Evolutionary conservation across 2,329 filamentous ascomycete species (phyloP).

Genomic region (Cladophialophora bantiana): DNA sequence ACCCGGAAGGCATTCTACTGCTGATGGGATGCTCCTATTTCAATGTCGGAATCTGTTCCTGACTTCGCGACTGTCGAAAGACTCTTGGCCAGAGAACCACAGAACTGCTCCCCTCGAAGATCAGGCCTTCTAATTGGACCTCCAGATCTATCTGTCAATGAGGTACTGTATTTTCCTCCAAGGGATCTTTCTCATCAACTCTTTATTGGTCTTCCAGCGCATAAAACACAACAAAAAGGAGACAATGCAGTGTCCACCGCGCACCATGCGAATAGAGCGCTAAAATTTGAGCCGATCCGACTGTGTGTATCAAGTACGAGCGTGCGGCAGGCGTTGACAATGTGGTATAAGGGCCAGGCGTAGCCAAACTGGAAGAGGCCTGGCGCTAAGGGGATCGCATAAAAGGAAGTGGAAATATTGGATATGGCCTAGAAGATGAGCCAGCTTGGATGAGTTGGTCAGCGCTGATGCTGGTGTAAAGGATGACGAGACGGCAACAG

Average conservation of each 20-base stretch:
- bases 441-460: constrained; percentile 50
- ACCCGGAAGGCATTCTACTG: no score
- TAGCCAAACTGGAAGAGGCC: constrained; percentile 69
- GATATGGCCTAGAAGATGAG: constrained; percentile 73
- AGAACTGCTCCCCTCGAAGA: neutral
- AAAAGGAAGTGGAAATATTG: constrained; percentile 68
- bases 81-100: neutral
- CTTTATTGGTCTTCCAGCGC: constrained; percentile 51
- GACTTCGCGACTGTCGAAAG: neutral
- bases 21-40: no score
- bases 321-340: constrained; percentile 66
- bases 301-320: constrained; percentile 68
- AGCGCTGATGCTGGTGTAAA: neutral
- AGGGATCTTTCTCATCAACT: constrained; percentile 28
- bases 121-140: neutral
- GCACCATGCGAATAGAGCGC: constrained; percentile 65
- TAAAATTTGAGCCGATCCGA: constrained; percentile 66
- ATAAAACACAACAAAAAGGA: constrained; percentile 57
- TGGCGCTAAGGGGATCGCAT: constrained; percentile 65
- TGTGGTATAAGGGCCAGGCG: constrained; percentile 68
- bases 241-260: constrained; percentile 62
- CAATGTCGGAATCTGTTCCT: no score
- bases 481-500: neutral
- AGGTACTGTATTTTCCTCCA: constrained; percentile 31
- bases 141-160: constrained; percentile 30